phyloP scores from a whole-genome alignment of 148 eudicot species.

The Rhododendron vialii region DNA sequence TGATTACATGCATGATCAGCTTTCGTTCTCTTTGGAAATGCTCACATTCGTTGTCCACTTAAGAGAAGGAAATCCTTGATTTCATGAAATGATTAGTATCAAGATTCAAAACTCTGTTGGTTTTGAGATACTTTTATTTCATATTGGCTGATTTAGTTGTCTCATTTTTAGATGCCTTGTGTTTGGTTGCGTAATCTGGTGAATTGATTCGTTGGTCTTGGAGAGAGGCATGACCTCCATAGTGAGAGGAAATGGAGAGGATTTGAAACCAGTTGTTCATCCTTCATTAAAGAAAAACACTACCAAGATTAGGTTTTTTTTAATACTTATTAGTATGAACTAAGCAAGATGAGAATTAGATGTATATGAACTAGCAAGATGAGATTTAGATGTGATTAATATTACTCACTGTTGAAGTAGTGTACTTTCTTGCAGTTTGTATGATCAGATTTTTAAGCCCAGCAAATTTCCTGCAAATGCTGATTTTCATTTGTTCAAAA shows the following conservation, averaged over 20 bases:
- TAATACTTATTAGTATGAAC: neutral
- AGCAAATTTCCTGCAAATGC: slow-evolving; percentile 71
- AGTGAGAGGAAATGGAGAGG: neutral
- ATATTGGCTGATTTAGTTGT: neutral
- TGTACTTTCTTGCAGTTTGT: slow-evolving; percentile 62
- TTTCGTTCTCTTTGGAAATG: neutral
- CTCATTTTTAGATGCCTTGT: neutral
- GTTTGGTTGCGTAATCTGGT: neutral
- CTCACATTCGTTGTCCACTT: neutral
- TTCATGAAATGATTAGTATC: neutral
- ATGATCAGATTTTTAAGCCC: slow-evolving; percentile 82
- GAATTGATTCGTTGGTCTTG: neutral
- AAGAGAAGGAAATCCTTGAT: neutral
- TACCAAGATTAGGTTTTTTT: neutral
- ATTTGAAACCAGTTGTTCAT: neutral
- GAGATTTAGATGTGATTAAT: neutral
- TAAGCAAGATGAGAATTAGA: neutral
- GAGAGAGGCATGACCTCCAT: neutral
- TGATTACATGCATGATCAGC: neutral
- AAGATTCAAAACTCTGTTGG: neutral
- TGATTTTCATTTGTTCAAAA: slow-evolving; percentile 88
- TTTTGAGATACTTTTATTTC: neutral
- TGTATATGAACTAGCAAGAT: neutral
- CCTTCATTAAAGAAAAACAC: neutral
- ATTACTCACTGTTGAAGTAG: slow-evolving; percentile 6